Evolutionary conservation across 352 stramenopile genomes (phyloP), one percentile per base, ranked within the genome.

Genomic region (Pilasporangium apinafurcum): DNA sequence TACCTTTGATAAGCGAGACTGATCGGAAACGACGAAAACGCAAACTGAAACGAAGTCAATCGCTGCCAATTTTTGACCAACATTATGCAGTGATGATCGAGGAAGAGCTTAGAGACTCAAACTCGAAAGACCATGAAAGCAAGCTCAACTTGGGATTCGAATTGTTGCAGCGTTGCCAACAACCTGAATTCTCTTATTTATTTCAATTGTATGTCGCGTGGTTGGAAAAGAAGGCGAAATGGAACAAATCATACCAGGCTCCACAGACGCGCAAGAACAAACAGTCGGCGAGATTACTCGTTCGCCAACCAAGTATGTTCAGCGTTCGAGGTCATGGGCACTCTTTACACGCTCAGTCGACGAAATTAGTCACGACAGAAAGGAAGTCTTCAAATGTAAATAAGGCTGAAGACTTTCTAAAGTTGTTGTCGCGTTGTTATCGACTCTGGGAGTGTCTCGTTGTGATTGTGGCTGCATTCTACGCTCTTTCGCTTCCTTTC

Each of bases 81-180:
- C 65, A 86, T n/a, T 86, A 83, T 18, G 51, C 60, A 6, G 33
- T 50, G 30, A 83, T 83, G 59, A 72, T 86, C 14, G 52, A 60
- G 0, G 59, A 64, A 8, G 73, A 83, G 35, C 62, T 86, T 1
- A 55, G 62, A 12, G 65, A 74, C n/a, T 86, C 73, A 5, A 85
- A 73, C 46, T 59, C 65, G 2, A 80, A 76, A 37, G 68, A 85
- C 30, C 63, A 55, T 4, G 69, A 69, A 6, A 83, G 52, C 38
- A 81, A 83, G 22, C 44, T 83, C 1, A 71, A 76, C 17, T 48
- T 86, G 2, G 68, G 63, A 0, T 80, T 80, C 31, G 69, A 83
- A 34, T 33, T 84, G 2, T 37, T 82, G 1, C 62, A 75, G 28
- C 68, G 68, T 10, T 80, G 60, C 7, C 65, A 62, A 8, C 68